These are phyloP conservation scores for Colletotrichum sp. DNA, from an alignment of 2,329 filamentous ascomycete species.

Conservation along the genomic window DNA sequence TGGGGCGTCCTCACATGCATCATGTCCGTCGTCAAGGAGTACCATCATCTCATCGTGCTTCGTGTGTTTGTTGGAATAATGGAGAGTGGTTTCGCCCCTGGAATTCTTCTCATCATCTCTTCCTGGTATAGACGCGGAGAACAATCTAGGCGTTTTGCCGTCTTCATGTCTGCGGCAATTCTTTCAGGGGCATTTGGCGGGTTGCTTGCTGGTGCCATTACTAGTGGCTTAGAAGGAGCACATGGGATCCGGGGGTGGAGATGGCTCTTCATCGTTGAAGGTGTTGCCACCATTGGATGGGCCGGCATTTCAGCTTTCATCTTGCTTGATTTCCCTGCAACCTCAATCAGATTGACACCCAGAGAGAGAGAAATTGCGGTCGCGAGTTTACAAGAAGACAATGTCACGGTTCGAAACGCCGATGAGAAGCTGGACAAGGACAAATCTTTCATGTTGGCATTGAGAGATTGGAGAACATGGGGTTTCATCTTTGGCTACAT, in stretches of 20 bases:
- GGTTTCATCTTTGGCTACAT: slow-evolving; percentile 44
- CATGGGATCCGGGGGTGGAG: slow-evolving; percentile 51
- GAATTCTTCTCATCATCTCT: slow-evolving; percentile 64
- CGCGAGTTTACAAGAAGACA: slow-evolving; percentile 62
- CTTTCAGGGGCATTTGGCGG: slow-evolving; percentile 71
- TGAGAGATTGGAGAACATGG: slow-evolving; percentile 46
- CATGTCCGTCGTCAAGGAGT: slow-evolving; percentile 26
- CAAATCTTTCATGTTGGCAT: slow-evolving; percentile 19
- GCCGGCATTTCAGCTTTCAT: slow-evolving; percentile 68
- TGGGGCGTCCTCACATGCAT: slow-evolving; percentile 33
- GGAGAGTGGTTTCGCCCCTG: slow-evolving; percentile 65
- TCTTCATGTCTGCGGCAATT: slow-evolving; percentile 77
- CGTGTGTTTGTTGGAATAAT: slow-evolving; percentile 55
- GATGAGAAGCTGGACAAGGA: slow-evolving; percentile 44
- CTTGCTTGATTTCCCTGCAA: slow-evolving; percentile 72
- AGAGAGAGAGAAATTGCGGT: slow-evolving; percentile 61
- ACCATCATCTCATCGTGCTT: slow-evolving; percentile 31
- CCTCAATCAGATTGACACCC: slow-evolving; percentile 55
- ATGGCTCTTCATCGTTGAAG: slow-evolving; percentile 66
- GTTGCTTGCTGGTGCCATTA: slow-evolving; percentile 64
- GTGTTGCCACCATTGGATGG: slow-evolving; percentile 66
- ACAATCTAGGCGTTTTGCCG: slow-evolving; percentile 47
- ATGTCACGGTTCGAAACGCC: slow-evolving; percentile 64
- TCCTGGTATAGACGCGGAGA: slow-evolving; percentile 65
- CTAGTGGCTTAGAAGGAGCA: slow-evolving; percentile 56